Conservation (phyloP, 352 stramenopile species). For the Phytophthora boehmeriae region DNA sequence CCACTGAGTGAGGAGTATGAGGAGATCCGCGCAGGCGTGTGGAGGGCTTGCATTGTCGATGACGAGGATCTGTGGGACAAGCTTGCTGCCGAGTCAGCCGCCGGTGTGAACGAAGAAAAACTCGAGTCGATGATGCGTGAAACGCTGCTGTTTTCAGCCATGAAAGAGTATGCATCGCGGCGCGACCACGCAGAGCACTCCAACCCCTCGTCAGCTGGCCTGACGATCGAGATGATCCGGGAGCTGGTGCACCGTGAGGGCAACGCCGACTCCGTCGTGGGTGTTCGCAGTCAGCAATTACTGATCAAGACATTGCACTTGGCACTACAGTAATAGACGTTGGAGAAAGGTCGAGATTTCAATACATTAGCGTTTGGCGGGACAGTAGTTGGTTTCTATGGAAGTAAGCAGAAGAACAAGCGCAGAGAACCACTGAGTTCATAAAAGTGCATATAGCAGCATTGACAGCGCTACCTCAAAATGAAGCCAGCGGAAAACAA, state of each 20-base stretch:
- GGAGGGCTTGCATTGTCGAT: conserved; percentile 59
- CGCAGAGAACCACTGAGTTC: conserved; percentile 20
- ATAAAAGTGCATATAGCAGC: conserved; percentile 39
- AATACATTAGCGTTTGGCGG: neutral
- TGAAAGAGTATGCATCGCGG: conserved; percentile 55
- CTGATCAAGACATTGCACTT: conserved; percentile 80
- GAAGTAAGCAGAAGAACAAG: no score
- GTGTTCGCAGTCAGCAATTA: conserved; percentile 57
- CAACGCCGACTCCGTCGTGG: conserved; percentile 52
- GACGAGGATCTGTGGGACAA: conserved; percentile 67
- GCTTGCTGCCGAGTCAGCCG: conserved; percentile 54
- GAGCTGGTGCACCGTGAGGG: conserved; percentile 64
- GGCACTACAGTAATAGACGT: conserved; percentile 37
- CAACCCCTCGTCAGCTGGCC: conserved; percentile 17
- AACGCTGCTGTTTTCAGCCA: conserved; percentile 71
- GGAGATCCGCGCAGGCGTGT: conserved; percentile 49
- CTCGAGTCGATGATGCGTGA: conserved; percentile 68
- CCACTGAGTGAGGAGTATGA: conserved; percentile 44
- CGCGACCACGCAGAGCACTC: conserved; percentile 18
- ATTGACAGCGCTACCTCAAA: conserved; percentile 25
- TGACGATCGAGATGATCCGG: conserved; percentile 73
- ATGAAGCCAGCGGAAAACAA: conserved; percentile 37
- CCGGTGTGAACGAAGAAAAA: conserved; percentile 66
- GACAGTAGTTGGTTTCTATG: neutral
- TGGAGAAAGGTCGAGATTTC: conserved; percentile 10